phyloP scores from a whole-genome alignment of 1,284 basidiomycete species.

The Cryptococcus sp. region DNA sequence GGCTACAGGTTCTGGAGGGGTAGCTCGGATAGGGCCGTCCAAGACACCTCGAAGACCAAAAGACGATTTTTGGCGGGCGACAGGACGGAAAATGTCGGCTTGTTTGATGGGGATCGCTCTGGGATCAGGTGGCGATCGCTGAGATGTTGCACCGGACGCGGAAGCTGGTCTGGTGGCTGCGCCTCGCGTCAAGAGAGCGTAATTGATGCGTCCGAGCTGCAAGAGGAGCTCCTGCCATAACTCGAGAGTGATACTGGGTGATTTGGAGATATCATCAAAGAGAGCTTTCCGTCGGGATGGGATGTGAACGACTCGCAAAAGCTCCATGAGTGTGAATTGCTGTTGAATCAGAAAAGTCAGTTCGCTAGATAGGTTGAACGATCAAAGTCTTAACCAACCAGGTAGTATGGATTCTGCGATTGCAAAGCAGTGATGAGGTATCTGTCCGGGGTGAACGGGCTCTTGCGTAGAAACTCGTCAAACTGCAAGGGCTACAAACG shows the following conservation, averaged over 20 bases:
- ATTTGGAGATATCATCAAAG: constrained; percentile 36
- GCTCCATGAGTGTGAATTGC: constrained; percentile 50
- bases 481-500: constrained; percentile 39
- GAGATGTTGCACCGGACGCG: constrained; percentile 7
- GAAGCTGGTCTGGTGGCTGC: neutral
- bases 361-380: neutral
- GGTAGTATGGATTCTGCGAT: constrained; percentile 35
- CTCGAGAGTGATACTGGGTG: constrained; percentile 27
- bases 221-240: constrained; percentile 43
- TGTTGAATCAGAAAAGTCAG: constrained; percentile 4
- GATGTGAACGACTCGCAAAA: constrained; percentile 36
- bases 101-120: constrained; percentile 36
- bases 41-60: constrained; percentile 29
- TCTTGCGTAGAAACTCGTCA: constrained; percentile 34
- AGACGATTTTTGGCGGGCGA: constrained; percentile 24
- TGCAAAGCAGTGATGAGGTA: constrained; percentile 42
- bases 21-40: constrained; percentile 35
- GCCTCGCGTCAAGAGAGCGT: constrained; percentile 24
- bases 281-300: constrained; percentile 32
- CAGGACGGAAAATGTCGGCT: constrained; percentile 44
- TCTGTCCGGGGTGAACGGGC: constrained; percentile 36
- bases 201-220: constrained; percentile 31
- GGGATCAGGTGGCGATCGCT: constrained; percentile 22
- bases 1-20: constrained; percentile 17
- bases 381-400: constrained; percentile 22